phyloP scores from a whole-genome alignment of 116 monocot genomes.

The Dioscorea cayenensis region DNA sequence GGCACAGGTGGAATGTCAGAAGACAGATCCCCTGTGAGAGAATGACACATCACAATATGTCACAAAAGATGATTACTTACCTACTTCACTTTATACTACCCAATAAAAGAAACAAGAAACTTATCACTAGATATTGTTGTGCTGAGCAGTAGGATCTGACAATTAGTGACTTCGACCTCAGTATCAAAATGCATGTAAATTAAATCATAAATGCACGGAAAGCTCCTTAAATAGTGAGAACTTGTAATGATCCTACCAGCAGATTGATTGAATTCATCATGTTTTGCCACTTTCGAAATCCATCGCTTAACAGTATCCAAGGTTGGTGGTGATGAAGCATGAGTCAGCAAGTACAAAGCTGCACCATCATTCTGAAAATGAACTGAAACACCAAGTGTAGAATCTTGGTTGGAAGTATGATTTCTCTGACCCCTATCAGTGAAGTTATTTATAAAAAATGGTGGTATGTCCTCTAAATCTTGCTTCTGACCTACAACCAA shows the following conservation, averaged over 20 bases:
- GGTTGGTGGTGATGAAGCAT: conserved; percentile 62
- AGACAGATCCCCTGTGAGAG: too few relatives aligned
- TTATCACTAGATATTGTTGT: too few relatives aligned
- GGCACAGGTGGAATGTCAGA: too few relatives aligned
- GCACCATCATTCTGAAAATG: conserved; percentile 96
- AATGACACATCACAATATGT: too few relatives aligned
- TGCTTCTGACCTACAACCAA: conserved; percentile 19
- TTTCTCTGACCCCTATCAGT: conserved; percentile 13
- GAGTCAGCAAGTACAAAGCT: conserved; percentile 65
- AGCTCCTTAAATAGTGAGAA: neutral
- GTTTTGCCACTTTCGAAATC: conserved; percentile 24
- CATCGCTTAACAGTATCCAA: conserved; percentile 49
- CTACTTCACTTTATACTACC: too few relatives aligned
- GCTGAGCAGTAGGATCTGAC: too few relatives aligned
- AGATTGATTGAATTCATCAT: neutral
- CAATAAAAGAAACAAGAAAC: too few relatives aligned
- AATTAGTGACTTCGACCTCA: too few relatives aligned
- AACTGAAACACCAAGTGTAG: conserved; percentile 47
- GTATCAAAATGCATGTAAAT: too few relatives aligned
- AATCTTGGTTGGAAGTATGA: conserved; percentile 13
- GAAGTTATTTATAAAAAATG: conserved; percentile 24
- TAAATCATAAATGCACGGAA: neutral
- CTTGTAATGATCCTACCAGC: conserved; percentile 15
- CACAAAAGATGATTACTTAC: too few relatives aligned
- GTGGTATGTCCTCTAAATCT: conserved; percentile 19